Conservation (phyloP, 2,329 filamentous ascomycete genomes). For the Hypoxylon sp. region DNA sequence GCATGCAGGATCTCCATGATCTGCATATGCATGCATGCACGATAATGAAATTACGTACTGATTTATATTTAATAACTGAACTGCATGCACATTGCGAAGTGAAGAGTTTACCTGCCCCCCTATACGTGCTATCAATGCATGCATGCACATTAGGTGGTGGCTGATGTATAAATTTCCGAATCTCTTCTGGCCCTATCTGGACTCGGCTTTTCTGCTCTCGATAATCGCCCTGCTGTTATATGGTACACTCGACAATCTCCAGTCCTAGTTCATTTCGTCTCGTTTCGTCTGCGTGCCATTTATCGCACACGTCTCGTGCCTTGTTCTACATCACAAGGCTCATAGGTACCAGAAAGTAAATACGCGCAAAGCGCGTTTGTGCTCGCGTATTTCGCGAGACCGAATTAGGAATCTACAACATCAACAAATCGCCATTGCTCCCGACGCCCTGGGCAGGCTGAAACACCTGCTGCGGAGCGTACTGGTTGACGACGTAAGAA, state of each 20-base stretch:
- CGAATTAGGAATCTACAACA: constrained; percentile 67
- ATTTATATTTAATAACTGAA: constrained; percentile 1
- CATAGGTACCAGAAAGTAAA: too few species aligned
- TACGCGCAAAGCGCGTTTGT: too few species aligned
- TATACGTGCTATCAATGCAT: too few species aligned
- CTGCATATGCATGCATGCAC: constrained; percentile 10
- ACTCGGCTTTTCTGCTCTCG: constrained; percentile 7
- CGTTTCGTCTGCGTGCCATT: too few species aligned
- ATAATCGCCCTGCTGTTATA: constrained; percentile 12
- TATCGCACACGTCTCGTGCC: too few species aligned
- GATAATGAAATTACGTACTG: constrained; percentile 14
- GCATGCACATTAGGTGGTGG: neutral
- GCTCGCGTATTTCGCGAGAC: too few species aligned
- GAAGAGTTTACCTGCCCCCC: too few species aligned
- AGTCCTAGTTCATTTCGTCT: too few species aligned
- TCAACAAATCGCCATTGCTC: constrained; percentile 75
- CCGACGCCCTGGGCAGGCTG: constrained; percentile 71
- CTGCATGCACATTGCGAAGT: too few species aligned
- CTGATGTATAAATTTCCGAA: constrained; percentile 18
- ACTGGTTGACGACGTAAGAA: constrained; percentile 81
- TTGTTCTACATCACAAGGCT: too few species aligned
- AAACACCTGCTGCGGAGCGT: constrained; percentile 78
- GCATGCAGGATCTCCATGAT: constrained; percentile 23
- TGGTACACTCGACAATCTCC: too few species aligned
- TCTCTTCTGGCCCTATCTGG: constrained; percentile 5